Percentiles rank a stretch among this genome's conserved stretches.
These are phyloP conservation scores for Penicillium canescens DNA, from an alignment of 495 filamentous ascomycete genomes.

Conservation along the genomic window DNA sequence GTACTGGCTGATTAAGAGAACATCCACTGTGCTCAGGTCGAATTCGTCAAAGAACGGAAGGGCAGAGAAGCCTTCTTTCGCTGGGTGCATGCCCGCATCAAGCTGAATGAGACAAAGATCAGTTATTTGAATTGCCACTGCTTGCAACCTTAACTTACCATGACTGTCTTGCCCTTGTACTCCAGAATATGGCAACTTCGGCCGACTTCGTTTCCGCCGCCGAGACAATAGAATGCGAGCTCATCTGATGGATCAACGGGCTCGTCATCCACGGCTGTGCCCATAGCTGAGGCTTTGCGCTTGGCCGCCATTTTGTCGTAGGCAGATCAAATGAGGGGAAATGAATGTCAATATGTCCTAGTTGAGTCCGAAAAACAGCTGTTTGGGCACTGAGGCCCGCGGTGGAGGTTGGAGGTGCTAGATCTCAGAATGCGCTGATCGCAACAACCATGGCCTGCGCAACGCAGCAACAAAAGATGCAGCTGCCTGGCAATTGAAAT, in stretches of 20 bases:
- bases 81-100: conserved; percentile 94
- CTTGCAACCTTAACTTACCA: conserved; percentile 63
- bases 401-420: conserved; percentile 5
- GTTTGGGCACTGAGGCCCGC: conserved; percentile 4
- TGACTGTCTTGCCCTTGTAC: conserved; percentile 98
- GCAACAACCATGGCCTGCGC: conserved; percentile 3
- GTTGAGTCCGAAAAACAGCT: neutral
- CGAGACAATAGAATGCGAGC: conserved; percentile 88
- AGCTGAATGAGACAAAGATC: conserved; percentile 56
- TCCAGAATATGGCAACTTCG: conserved; percentile 96
- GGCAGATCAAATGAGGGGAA: neutral
- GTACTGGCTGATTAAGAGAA: conserved; percentile 97
- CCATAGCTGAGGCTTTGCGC: conserved; percentile 70
- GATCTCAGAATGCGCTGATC: conserved; percentile 4
- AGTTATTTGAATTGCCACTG: conserved; percentile 10
- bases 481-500: neutral
- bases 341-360: neutral
- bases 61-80: conserved; percentile 91
- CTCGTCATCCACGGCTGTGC: conserved; percentile 59
- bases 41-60: conserved; percentile 99
- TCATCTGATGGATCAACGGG: conserved; percentile 81
- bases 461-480: neutral
- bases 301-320: conserved; percentile 65
- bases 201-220: conserved; percentile 95
- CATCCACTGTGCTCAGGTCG: conserved; percentile 93